These are phyloP conservation scores for Ceratocystis harringtonii DNA, from an alignment of 2,329 filamentous ascomycete genomes.

Conservation along the genomic window DNA sequence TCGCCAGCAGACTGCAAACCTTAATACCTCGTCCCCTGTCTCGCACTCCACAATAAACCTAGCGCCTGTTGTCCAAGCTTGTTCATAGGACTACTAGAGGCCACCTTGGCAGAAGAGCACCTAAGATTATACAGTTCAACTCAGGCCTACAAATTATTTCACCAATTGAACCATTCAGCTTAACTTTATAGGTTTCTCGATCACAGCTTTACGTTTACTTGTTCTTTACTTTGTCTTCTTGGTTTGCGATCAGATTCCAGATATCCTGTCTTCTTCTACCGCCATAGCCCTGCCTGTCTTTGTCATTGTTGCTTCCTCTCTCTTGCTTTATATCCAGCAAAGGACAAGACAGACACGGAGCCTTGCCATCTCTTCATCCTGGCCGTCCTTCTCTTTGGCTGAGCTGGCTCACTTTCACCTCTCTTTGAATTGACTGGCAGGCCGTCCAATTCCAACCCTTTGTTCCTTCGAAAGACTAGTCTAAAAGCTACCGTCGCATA, in stretches of 20 bases:
- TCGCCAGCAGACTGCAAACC: background rate
- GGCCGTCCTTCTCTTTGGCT: background rate
- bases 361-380: background rate
- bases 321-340: background rate
- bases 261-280: background rate
- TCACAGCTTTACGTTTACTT: background rate
- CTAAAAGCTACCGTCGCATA: slow-evolving; percentile 10
- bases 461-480: slow-evolving; percentile 6
- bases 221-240: slow-evolving; percentile 1
- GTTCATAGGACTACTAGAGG: slow-evolving; percentile 8
- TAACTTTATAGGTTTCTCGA: background rate
- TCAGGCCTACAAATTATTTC: background rate
- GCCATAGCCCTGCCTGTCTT: background rate
- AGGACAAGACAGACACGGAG: background rate
- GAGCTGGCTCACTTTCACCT: slow-evolving; percentile 2
- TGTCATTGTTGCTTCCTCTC: background rate
- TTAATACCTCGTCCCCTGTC: background rate
- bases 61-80: background rate
- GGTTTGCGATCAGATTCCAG: background rate
- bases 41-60: background rate
- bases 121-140: background rate
- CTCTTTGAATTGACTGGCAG: background rate
- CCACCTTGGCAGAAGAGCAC: slow-evolving; percentile 14
- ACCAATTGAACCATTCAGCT: background rate
- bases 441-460: slow-evolving; percentile 1